Evolutionary conservation across 1,284 basidiomycete species (phyloP), one percentile per base, ranked within the genome.

Genomic region (Naganishia sp.): DNA sequence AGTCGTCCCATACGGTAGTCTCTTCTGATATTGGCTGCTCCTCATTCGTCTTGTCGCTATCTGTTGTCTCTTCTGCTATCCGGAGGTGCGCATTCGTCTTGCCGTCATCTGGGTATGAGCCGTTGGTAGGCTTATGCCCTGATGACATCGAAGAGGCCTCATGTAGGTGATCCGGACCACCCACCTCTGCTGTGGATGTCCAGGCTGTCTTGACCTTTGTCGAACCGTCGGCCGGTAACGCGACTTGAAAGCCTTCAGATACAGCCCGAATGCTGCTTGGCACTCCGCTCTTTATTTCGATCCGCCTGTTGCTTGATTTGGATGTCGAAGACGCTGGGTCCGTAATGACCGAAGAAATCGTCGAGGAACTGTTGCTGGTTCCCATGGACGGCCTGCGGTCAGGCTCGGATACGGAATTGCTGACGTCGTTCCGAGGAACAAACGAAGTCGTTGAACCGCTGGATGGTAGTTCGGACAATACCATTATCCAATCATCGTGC

Each of bases 221-320:
- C 18, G 32, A 35, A 11, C 46, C 31, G 15, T 60, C 57, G 11
- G 57, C n/a, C 17, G 57, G 57, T 32, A 60, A 39, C n/a, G 31
- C 11, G 11, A 49, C 35, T 15, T 50, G 23, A 17, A 11, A 18
- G 45, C 11, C 11, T 39, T 60, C 47, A 3, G 57, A 60, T 25
- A 45, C 57, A 13, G 43, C 43, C 21, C 57, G 46, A n/a, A 60
- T 49, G 3, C 31, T 13, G 2, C 15, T 6, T 18, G 57, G 57
- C 18, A 60, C 46, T 1, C 57, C 57, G 17, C 28, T 6, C 35
- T 60, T 49, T 1, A 60, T 60, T 49, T 60, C 57, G 31, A 60
- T 41, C 10, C 23, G 49, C 17, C 46, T 32, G 31, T 39, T 35
- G 17, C 31, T n/a, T 2, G 57, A 50, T n/a, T 1, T 23, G 7